phyloP scores from a whole-genome alignment of 768 basidiomycete species.

The Russula compacta region DNA sequence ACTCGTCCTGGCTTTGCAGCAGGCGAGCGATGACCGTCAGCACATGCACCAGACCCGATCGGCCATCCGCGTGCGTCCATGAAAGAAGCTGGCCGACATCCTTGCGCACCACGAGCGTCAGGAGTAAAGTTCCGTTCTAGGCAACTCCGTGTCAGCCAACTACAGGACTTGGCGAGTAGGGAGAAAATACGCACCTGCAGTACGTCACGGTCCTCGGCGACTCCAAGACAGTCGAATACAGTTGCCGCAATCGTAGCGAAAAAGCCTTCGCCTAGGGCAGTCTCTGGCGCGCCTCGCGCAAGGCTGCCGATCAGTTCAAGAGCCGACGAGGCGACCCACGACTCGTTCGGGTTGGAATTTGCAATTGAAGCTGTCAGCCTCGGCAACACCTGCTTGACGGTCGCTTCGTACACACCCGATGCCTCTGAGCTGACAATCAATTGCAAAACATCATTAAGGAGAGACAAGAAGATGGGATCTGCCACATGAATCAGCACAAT shows the following conservation, averaged over 20 bases:
- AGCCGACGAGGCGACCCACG: constrained; percentile 70
- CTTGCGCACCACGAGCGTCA: constrained; percentile 82
- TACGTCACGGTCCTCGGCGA: constrained; percentile 80
- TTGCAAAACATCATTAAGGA: constrained; percentile 26
- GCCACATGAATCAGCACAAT: constrained; percentile 13
- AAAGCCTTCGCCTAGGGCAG: constrained; percentile 70
- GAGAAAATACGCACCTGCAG: constrained; percentile 45
- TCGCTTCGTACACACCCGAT: constrained; percentile 55
- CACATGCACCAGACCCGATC: constrained; percentile 67
- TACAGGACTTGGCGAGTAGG: neutral
- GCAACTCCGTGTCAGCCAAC: neutral
- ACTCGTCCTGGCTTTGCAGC: constrained; percentile 75
- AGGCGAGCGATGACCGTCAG: constrained; percentile 70
- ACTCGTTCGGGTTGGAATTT: constrained; percentile 48
- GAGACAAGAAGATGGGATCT: constrained; percentile 70
- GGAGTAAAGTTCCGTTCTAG: constrained; percentile 66
- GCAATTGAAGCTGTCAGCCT: constrained; percentile 57
- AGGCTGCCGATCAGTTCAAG: constrained; percentile 75
- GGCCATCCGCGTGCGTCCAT: constrained; percentile 61
- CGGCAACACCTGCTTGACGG: constrained; percentile 69
- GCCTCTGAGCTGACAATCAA: constrained; percentile 66
- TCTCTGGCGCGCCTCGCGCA: constrained; percentile 51
- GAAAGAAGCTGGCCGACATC: constrained; percentile 72
- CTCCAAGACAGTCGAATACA: constrained; percentile 59
- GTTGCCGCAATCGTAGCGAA: constrained; percentile 65